Conservation (phyloP, 1,284 basidiomycete genomes). For the Papiliotrema fonsecae region DNA sequence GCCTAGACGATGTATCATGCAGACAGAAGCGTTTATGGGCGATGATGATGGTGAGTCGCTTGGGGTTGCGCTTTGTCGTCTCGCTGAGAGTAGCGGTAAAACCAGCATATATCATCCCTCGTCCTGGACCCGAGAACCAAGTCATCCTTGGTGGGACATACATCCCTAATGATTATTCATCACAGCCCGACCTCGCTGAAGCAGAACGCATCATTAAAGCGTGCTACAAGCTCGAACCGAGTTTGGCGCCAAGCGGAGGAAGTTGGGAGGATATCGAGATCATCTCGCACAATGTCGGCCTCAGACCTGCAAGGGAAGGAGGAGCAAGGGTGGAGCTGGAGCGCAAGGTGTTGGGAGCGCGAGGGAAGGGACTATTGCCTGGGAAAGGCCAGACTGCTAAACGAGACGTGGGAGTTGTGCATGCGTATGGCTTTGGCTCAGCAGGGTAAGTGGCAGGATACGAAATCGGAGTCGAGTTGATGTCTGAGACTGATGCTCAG, state of each 20-base stretch:
- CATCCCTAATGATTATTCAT: slow-evolving; percentile 36
- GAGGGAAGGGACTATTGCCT: neutral
- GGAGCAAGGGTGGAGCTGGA: slow-evolving; percentile 66
- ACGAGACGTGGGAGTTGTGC: slow-evolving; percentile 55
- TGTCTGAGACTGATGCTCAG: neutral
- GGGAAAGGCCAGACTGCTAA: neutral
- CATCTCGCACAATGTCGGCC: slow-evolving; percentile 61
- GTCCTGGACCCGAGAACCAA: slow-evolving; percentile 42
- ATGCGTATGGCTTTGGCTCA: slow-evolving; percentile 62
- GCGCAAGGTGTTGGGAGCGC: slow-evolving; percentile 48
- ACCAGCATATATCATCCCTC: slow-evolving; percentile 47
- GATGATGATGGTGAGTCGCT: slow-evolving; percentile 2
- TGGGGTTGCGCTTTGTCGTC: neutral
- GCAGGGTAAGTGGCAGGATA: slow-evolving; percentile 30
- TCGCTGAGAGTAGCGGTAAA: neutral
- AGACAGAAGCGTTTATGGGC: slow-evolving; percentile 3
- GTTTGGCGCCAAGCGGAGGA: slow-evolving; percentile 33
- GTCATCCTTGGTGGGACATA: slow-evolving; percentile 45
- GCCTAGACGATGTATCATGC: slow-evolving; percentile 25
- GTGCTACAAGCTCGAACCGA: slow-evolving; percentile 41
- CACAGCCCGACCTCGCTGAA: slow-evolving; percentile 27
- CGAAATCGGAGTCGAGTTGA: too few species aligned
- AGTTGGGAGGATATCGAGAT: slow-evolving; percentile 50
- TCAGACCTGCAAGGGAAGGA: slow-evolving; percentile 65
- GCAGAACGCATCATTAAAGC: slow-evolving; percentile 44